Evolutionary conservation across 1,284 basidiomycete genomes (phyloP), one percentile per base, ranked within the genome.

Genomic region (Jaminaea rosea): DNA sequence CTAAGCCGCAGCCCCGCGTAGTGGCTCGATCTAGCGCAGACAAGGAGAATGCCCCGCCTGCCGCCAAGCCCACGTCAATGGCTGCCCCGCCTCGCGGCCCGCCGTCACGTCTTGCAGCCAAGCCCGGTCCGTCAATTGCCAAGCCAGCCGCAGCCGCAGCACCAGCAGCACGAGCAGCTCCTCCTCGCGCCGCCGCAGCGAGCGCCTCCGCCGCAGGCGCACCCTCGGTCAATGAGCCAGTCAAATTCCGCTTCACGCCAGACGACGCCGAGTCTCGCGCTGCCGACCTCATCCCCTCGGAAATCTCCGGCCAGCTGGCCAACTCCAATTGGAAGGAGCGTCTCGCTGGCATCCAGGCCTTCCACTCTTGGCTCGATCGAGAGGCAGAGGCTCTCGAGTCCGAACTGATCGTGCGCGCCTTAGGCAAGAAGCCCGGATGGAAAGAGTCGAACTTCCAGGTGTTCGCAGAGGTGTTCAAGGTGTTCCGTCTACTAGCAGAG

Each of bases 361-460:
- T 98, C 82, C 80, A 81, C 4, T 76, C 78, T 5, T 98, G 93
- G 93, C 77, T 90, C 4, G 84, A 87, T 56, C 79, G 79, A 4
- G 79, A 82, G 3, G 80, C 82, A 11, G 80, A 82, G 29, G 79
- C 80, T 1, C 77, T 90, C 1, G 93, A 98, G 63, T 83, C 86
- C 23, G 94, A 99, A 74, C 81, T 98, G 9, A 74, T 98, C 44
- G 82, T 97, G 15, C 82, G 93, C n/a, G 86, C 87, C 62, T 76
- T 98, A 48, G 84, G 83, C 23, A 97, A 94, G 79, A 91, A 87
- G 67, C 81, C 81, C 1, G 91, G 93, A 1, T 96, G 90, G 91
- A 82, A 81, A 36, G 94, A 99, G 77, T 98, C 96, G 80, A 99
- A 98, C 70, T 98, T 98, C 69, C 94, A 99, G 78, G 71, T 73